Conservation (phyloP, 1,284 basidiomycete genomes). For the Sporisorium graminicola region DNA sequence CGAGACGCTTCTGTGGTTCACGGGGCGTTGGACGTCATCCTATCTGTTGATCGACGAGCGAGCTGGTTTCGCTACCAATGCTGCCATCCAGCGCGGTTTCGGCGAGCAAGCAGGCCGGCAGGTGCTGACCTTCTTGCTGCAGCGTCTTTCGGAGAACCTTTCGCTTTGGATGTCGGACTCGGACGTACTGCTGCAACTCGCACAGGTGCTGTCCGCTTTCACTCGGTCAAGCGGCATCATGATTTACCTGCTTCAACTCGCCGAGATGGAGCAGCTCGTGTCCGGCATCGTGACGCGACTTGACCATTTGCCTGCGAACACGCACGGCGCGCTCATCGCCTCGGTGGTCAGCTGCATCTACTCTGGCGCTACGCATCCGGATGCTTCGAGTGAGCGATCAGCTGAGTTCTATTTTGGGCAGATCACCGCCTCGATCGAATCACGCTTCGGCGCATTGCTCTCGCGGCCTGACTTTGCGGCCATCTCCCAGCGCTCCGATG, state of each 20-base stretch:
- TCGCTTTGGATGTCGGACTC: constrained; percentile 61
- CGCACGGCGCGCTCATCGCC: constrained; percentile 57
- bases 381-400: constrained; percentile 28
- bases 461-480: constrained; percentile 44
- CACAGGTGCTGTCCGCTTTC: constrained; percentile 56
- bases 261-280: constrained; percentile 55
- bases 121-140: constrained; percentile 57
- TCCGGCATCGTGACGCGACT: constrained; percentile 46
- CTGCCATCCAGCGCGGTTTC: constrained; percentile 42
- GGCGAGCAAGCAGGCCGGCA: constrained; percentile 51
- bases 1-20: constrained; percentile 61
- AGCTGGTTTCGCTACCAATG: constrained; percentile 37
- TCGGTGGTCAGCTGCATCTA: constrained; percentile 63
- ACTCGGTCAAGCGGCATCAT: constrained; percentile 56
- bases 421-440: constrained; percentile 57
- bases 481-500: constrained; percentile 49
- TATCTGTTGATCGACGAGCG: constrained; percentile 53
- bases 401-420: constrained; percentile 52
- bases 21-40: constrained; percentile 61
- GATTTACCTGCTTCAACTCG: constrained; percentile 52
- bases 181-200: constrained; percentile 60
- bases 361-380: constrained; percentile 39
- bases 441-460: constrained; percentile 46
- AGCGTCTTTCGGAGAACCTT: constrained; percentile 54
- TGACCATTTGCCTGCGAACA: constrained; percentile 56